A percentile compares a stretch with the other conserved stretches of the same genome.
Evolutionary conservation across 2,329 filamentous ascomycete genomes (phyloP).

Genomic region (Bipolaris victoriae): DNA sequence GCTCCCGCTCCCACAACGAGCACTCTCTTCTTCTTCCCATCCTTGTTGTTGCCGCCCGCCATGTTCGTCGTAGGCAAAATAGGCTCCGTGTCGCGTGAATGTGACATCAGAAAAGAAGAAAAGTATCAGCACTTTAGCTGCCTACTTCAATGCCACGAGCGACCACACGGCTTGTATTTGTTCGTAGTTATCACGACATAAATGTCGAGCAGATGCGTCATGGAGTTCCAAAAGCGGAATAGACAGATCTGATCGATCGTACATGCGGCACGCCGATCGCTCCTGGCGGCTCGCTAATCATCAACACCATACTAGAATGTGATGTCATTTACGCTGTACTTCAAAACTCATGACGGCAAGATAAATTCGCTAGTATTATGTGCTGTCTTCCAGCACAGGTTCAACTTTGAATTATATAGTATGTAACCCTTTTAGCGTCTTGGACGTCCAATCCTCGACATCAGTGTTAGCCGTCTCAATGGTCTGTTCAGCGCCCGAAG

Average conservation of each 20-base stretch:
- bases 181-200: conserved; percentile 19
- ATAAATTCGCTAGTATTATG: conserved; percentile 1
- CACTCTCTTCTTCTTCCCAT: conserved; percentile 46
- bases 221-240: conserved; percentile 37
- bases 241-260: conserved; percentile 21
- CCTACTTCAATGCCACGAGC: neutral
- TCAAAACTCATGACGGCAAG: conserved; percentile 14
- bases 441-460: conserved; percentile 32
- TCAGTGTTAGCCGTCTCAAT: conserved; percentile 12
- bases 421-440: conserved; percentile 26
- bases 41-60: conserved; percentile 31
- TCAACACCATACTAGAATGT: conserved; percentile 10
- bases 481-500: conserved; percentile 17
- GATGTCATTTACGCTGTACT: conserved; percentile 18
- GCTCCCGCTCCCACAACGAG: conserved; percentile 51
- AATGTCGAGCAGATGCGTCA: conserved; percentile 39
- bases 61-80: conserved; percentile 43
- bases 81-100: conserved; percentile 35
- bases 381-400: neutral
- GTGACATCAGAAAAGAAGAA: conserved; percentile 22
- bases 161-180: conserved; percentile 19
- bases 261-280: conserved; percentile 8
- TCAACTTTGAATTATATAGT: conserved; percentile 5
- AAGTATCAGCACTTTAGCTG: conserved; percentile 3
- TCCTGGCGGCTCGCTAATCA: conserved; percentile 4